These are phyloP conservation scores for Penicillium cinerascens DNA, from an alignment of 495 filamentous ascomycete genomes.

Conservation along the genomic window DNA sequence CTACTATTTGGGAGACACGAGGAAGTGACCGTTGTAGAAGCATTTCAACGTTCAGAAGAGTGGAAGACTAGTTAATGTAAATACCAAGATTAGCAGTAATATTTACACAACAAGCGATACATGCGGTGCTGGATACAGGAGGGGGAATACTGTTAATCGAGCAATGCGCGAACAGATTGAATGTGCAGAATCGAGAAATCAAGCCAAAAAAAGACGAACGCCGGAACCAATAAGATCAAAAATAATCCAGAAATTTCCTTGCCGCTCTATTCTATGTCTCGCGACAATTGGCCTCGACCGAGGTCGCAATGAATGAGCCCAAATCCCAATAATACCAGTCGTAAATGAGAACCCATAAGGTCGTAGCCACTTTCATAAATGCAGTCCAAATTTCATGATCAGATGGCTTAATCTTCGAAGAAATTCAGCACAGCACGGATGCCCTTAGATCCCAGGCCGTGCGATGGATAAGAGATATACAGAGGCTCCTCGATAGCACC, in stretches of 20 bases:
- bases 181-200: constrained; percentile 5
- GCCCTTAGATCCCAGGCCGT: constrained; percentile 72
- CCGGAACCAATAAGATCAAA: not conserved
- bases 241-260: not conserved
- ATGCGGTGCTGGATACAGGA: constrained; percentile 18
- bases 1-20: not conserved
- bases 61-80: not conserved
- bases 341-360: constrained; percentile 4
- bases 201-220: constrained; percentile 1
- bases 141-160: constrained; percentile 21
- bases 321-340: not conserved
- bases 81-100: not conserved
- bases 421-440: constrained; percentile 75
- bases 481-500: constrained; percentile 71
- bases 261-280: constrained; percentile 8
- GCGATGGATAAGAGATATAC: constrained; percentile 77
- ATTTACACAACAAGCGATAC: constrained; percentile 12
- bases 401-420: constrained; percentile 61
- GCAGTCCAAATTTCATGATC: not conserved
- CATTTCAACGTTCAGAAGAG: not conserved
- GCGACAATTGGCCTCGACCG: not conserved
- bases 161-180: not conserved
- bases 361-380: not conserved
- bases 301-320: not conserved
- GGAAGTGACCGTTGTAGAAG: not conserved